Base-by-base conservation (phyloP, 192 early-diverging fungal species). In the Dissophora ornata region DNA sequence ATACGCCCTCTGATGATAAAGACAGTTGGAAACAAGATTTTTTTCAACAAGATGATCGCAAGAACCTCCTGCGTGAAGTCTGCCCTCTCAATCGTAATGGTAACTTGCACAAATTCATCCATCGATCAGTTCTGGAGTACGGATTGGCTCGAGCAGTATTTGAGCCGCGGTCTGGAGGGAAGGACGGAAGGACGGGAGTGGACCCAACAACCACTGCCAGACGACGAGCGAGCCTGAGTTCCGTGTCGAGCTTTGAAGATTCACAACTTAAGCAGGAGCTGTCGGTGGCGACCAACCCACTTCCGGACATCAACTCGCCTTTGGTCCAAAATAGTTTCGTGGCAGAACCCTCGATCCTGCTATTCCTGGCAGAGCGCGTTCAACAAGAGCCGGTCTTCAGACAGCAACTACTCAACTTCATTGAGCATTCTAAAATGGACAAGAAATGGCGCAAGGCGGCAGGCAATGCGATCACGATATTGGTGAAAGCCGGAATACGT, bases 91-190 rank as follows among this genome's bases (percentile, higher is more conserved):
- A 5, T 2, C 54, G 54, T 36, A 57, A 13, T 22, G 34, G 34
- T n/a, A 40, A 57, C 21, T 36, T 21, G 21, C 40, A 57, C 21
- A 3, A 36, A 2, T 57, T 57, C 21, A n/a, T 57, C 1, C 54
- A 57, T 36, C 15, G 40, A 24, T 57, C 54, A 7, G 3, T 57
- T 2, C 24, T 57, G 19, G 54, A 57, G 24, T 57, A 57, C 38
- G 10, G 54, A 7, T 41, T 57, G 3, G 2, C 54, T 7, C 54
- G 33, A 16, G 33, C 38, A 4, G 21, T 57, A 13, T 57, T 41
- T n/a, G 38, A 57, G 12, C 54, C 54, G 26, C 45, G n/a, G n/a
- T n/a, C n/a, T n/a, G n/a, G n/a, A n/a, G n/a, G n/a, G n/a, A n/a
- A 38, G 13, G 36, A 38, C 36, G 36, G 36, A 38, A 38, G 6